phyloP scores from a whole-genome alignment of 768 basidiomycete species.

The Mycena chlorophos region DNA sequence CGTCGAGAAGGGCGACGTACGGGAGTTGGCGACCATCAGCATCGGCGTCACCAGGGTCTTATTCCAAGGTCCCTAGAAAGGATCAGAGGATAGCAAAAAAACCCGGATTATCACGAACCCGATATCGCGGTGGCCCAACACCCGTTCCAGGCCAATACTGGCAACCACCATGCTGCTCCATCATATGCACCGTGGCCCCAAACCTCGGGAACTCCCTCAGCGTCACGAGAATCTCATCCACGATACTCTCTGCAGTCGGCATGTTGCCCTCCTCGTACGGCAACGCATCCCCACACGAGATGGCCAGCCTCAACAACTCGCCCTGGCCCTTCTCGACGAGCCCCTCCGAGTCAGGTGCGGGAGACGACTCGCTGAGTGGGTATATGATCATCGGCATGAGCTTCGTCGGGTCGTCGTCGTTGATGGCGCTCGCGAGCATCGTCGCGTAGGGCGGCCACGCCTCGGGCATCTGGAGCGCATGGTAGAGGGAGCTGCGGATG shows the following conservation, averaged over 20 bases:
- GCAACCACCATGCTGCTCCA: constrained; percentile 22
- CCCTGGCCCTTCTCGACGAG: constrained; percentile 16
- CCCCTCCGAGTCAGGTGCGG: constrained; percentile 10
- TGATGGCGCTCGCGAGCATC: constrained; percentile 17
- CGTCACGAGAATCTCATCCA: constrained; percentile 15
- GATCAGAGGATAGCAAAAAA: not conserved
- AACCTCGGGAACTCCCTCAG: constrained; percentile 10
- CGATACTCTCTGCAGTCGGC: constrained; percentile 20
- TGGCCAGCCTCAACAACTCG: constrained; percentile 14
- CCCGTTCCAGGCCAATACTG: constrained; percentile 21
- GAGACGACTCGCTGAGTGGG: constrained; percentile 6
- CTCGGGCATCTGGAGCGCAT: constrained; percentile 15
- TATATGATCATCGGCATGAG: constrained; percentile 4
- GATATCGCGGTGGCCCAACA: constrained; percentile 15
- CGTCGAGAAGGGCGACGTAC: not conserved
- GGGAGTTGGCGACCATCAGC: constrained; percentile 16
- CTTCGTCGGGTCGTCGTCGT: constrained; percentile 1
- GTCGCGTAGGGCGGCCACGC: constrained; percentile 4
- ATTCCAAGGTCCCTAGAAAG: constrained; percentile 18
- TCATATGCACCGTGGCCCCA: constrained; percentile 22
- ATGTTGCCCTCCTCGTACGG: constrained; percentile 7
- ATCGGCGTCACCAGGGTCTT: constrained; percentile 19
- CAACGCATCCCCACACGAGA: constrained; percentile 18
- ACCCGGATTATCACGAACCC: not conserved
- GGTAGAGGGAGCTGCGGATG: constrained; percentile 15